A percentile compares a stretch with the other conserved stretches of the same genome.
These are phyloP conservation scores for Parmelia sp. DNA, from an alignment of 495 filamentous ascomycete species.

Conservation along the genomic window DNA sequence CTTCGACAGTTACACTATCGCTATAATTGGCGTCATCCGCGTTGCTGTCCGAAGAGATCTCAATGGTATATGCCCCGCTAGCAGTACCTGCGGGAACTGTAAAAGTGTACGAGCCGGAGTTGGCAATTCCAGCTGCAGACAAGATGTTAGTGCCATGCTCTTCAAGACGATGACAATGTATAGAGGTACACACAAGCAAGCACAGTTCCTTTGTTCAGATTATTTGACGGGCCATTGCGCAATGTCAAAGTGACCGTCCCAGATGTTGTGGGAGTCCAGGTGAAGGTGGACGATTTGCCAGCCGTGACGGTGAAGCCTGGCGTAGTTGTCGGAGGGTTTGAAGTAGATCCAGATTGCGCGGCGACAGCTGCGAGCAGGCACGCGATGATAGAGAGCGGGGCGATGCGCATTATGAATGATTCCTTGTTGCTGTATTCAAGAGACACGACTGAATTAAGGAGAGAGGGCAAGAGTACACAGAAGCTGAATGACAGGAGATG, in stretches of 20 bases:
- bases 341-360: slow-evolving; percentile 24
- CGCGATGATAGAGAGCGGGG: slow-evolving; percentile 35
- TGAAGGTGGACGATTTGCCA: slow-evolving; percentile 46
- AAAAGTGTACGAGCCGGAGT: slow-evolving; percentile 55
- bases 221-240: slow-evolving; percentile 43
- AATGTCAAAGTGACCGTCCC: slow-evolving; percentile 51
- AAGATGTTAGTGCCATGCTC: slow-evolving; percentile 16
- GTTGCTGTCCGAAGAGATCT: slow-evolving; percentile 47
- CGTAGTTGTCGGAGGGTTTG: slow-evolving; percentile 53
- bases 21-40: slow-evolving; percentile 49
- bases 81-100: slow-evolving; percentile 39
- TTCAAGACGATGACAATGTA: slow-evolving; percentile 3
- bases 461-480: background rate
- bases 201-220: slow-evolving; percentile 38
- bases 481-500: background rate
- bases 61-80: slow-evolving; percentile 48
- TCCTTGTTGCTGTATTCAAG: background rate
- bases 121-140: slow-evolving; percentile 44
- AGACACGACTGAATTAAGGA: background rate
- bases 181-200: slow-evolving; percentile 48
- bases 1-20: slow-evolving; percentile 50
- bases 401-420: slow-evolving; percentile 39
- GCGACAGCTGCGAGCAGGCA: slow-evolving; percentile 38
- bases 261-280: slow-evolving; percentile 48
- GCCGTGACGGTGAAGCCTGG: slow-evolving; percentile 42